Evolutionary conservation across 2,329 filamentous ascomycete species (phyloP).

Genomic region (Botrytis galanthina): DNA sequence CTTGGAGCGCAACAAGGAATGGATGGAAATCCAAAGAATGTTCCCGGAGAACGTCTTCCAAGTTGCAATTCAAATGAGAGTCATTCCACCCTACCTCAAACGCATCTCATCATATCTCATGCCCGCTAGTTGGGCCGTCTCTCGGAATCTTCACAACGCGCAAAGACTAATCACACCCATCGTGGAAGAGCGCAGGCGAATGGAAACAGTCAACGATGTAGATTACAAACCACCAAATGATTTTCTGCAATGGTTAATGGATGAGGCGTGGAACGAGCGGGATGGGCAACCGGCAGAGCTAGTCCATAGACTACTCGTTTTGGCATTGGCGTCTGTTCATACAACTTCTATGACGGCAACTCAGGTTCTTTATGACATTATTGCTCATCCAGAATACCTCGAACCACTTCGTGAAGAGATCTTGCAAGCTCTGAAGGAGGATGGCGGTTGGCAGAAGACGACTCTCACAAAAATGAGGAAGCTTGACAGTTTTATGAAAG

Average conservation of each 20-base stretch:
- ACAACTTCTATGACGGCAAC: conserved; percentile 48
- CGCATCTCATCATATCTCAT: not conserved
- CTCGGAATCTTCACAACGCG: not conserved
- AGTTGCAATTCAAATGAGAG: not conserved
- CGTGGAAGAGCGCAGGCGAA: not conserved
- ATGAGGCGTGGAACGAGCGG: not conserved
- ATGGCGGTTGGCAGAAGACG: conserved; percentile 39
- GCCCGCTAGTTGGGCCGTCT: not conserved
- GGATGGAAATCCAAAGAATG: not conserved
- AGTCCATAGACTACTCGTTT: not conserved
- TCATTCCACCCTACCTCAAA: not conserved
- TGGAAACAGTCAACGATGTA: not conserved
- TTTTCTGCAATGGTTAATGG: not conserved
- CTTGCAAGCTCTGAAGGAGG: conserved; percentile 33
- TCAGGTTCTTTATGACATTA: conserved; percentile 52
- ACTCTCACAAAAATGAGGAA: conserved; percentile 31
- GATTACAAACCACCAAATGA: not conserved
- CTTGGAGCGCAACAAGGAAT: not conserved
- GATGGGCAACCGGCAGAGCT: not conserved
- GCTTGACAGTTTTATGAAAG: conserved; percentile 44
- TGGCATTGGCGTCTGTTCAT: conserved; percentile 49
- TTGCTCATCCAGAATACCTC: conserved; percentile 46
- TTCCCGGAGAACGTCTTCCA: not conserved
- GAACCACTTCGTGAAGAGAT: conserved; percentile 24
- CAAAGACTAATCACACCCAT: not conserved